A percentile compares a stretch with the other conserved stretches of the same genome.
phyloP scores from a whole-genome alignment of 2,329 filamentous ascomycete species.

The Colletotrichum zoysiae region DNA sequence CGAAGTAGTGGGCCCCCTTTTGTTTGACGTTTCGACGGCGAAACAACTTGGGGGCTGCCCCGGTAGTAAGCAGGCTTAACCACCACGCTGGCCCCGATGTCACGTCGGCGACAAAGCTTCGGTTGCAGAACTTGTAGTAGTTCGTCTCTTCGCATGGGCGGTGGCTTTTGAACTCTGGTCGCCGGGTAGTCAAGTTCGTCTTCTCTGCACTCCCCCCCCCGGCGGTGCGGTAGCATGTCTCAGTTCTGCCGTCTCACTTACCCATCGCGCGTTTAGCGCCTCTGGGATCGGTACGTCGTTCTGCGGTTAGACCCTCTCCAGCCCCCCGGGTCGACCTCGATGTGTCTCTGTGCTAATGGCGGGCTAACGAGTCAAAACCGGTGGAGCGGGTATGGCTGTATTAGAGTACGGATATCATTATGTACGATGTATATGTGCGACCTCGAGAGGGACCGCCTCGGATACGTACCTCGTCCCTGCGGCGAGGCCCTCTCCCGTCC shows the following conservation, averaged over 20 bases:
- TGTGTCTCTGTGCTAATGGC: too few relatives aligned
- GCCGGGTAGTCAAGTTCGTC: not conserved
- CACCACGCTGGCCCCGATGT: not conserved
- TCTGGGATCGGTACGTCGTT: not conserved
- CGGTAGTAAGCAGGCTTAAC: not conserved
- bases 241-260: not conserved
- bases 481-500: not conserved
- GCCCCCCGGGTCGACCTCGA: not conserved
- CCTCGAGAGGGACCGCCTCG: too few relatives aligned
- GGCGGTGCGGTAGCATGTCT: slow-evolving; percentile 1
- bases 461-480: too few relatives aligned
- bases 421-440: too few relatives aligned
- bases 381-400: too few relatives aligned
- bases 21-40: not conserved
- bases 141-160: not conserved
- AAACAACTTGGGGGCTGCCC: not conserved
- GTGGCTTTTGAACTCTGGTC: not conserved
- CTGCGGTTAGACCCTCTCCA: not conserved
- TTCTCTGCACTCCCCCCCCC: not conserved
- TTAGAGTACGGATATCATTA: too few relatives aligned
- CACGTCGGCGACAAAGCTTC: not conserved
- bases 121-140: not conserved
- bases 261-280: not conserved
- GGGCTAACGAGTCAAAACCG: not conserved
- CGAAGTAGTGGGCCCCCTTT: too few relatives aligned